Evolutionary conservation across 345 rosid species (phyloP).

Genomic region (Toxicodendron radicans): DNA sequence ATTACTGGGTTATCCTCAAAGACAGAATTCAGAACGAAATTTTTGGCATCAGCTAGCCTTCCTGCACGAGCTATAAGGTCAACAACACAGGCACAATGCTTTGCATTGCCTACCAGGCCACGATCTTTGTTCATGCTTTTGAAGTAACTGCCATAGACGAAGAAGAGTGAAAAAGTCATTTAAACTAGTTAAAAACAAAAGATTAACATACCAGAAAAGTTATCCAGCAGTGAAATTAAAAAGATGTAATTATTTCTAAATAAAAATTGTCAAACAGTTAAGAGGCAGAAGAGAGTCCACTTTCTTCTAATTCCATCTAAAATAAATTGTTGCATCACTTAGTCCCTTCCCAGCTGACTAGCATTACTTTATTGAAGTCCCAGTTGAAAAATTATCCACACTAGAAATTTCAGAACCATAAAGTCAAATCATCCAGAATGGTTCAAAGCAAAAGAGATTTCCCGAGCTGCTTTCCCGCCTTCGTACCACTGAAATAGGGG

Average conservation of each 20-base stretch:
- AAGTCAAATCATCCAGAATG: background rate
- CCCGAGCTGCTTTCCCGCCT: background rate
- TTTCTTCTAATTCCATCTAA: background rate
- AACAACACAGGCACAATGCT: constrained; percentile 50
- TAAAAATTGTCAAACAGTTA: background rate
- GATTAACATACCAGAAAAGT: background rate
- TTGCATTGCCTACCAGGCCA: constrained; percentile 27
- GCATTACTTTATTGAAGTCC: background rate
- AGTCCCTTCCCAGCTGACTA: background rate
- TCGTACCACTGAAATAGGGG: background rate
- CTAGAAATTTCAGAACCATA: background rate
- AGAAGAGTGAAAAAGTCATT: background rate
- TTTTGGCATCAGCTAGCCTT: constrained; percentile 45
- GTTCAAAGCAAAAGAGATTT: background rate
- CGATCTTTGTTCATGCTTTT: constrained; percentile 40
- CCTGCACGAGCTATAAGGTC: constrained; percentile 51
- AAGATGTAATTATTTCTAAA: background rate
- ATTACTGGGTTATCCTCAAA: constrained; percentile 44
- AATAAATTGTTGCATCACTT: background rate
- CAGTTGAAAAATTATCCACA: background rate
- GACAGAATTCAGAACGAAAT: constrained; percentile 36
- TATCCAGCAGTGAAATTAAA: background rate
- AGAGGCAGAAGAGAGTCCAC: background rate
- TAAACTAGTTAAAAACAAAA: background rate
- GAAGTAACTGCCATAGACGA: constrained; percentile 25